phyloP scores from a whole-genome alignment of 2,329 filamentous ascomycete species.

The Colletotrichum sansevieriae region DNA sequence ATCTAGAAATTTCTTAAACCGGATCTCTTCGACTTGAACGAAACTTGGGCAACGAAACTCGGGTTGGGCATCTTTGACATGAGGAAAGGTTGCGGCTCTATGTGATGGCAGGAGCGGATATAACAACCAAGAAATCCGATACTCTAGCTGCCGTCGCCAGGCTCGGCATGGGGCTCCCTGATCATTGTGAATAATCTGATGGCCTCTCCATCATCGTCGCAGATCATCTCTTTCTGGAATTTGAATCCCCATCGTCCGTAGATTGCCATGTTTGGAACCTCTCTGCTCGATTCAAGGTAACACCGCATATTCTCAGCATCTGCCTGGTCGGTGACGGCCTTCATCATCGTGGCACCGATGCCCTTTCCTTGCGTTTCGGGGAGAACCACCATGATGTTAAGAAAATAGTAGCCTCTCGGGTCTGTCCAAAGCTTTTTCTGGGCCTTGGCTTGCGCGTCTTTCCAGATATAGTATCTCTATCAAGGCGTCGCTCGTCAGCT shows the following conservation, averaged over 20 bases:
- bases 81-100: no score
- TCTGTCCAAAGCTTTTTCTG: constrained; percentile 75
- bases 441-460: constrained; percentile 71
- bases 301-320: constrained; percentile 74
- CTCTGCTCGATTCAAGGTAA: constrained; percentile 78
- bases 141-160: constrained; percentile 22
- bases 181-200: constrained; percentile 67
- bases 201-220: constrained; percentile 70
- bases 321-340: constrained; percentile 71
- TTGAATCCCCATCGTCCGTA: constrained; percentile 79
- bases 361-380: constrained; percentile 75
- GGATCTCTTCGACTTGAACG: no score
- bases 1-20: no score
- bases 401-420: constrained; percentile 78
- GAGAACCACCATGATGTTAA: constrained; percentile 79
- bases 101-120: no score
- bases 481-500: not conserved
- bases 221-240: constrained; percentile 74
- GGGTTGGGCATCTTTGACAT: no score
- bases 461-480: constrained; percentile 80
- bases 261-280: constrained; percentile 76
- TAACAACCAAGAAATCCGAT: no score
- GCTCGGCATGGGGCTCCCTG: constrained; percentile 51
- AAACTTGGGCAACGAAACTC: no score
- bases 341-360: constrained; percentile 74